A percentile compares a stretch with the other conserved stretches of the same genome.
Conservation (phyloP, 176 grass and related monocot genomes). For the Alloteropsis semialata region DNA sequence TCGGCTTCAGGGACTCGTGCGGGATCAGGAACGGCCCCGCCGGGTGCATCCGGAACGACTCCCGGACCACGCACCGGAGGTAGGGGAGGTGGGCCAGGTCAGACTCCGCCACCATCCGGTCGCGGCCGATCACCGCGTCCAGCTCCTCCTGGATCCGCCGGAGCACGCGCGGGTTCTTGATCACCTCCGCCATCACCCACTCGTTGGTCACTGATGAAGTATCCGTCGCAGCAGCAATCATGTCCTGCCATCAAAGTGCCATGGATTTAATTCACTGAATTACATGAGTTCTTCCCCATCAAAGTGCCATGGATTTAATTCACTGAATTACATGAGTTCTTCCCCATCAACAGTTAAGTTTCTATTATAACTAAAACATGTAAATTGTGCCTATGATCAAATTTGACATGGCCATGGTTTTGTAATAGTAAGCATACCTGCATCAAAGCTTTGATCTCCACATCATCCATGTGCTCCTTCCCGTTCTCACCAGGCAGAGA, state of each 20-base stretch:
- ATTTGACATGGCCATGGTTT: not conserved
- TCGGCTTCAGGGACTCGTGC: slow-evolving; percentile 68
- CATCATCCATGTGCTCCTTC: slow-evolving; percentile 73
- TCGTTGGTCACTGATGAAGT: slow-evolving; percentile 79
- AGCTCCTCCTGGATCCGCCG: slow-evolving; percentile 70
- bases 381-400: not conserved
- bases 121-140: slow-evolving; percentile 46
- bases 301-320: too few relatives aligned
- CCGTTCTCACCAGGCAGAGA: slow-evolving; percentile 75
- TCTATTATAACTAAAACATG: not conserved
- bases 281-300: not conserved
- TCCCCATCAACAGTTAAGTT: not conserved
- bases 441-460: slow-evolving; percentile 94
- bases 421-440: slow-evolving; percentile 48
- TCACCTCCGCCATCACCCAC: slow-evolving; percentile 96
- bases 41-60: slow-evolving; percentile 90
- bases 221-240: slow-evolving; percentile 78
- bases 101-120: slow-evolving; percentile 59
- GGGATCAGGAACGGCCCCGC: slow-evolving; percentile 78
- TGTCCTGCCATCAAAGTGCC: slow-evolving; percentile 44
- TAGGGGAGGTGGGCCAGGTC: slow-evolving; percentile 66
- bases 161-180: slow-evolving; percentile 73
- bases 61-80: slow-evolving; percentile 74
- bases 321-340: too few relatives aligned
- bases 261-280: not conserved